A percentile compares a stretch with the other conserved stretches of the same genome.
These are phyloP conservation scores for Agaricus subrufescens DNA, from an alignment of 768 basidiomycete genomes.

Conservation along the genomic window DNA sequence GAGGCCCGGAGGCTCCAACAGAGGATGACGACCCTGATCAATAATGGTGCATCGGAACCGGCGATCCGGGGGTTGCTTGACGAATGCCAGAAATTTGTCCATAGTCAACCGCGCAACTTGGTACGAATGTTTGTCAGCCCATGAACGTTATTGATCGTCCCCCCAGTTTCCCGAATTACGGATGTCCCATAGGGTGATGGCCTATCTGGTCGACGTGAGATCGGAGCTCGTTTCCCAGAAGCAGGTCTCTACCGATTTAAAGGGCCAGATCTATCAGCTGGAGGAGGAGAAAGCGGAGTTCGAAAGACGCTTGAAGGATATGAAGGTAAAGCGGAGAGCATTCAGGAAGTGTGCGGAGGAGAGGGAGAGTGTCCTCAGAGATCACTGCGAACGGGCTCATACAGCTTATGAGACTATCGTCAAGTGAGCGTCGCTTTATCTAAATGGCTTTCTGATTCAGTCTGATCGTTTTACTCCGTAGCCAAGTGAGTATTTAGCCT, in stretches of 20 bases:
- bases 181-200: constrained; percentile 42
- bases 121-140: constrained; percentile 25
- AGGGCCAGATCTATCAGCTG: constrained; percentile 27
- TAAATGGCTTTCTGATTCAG: neutral
- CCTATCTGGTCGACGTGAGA: constrained; percentile 47
- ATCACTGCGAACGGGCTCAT: constrained; percentile 45
- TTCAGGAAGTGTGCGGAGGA: constrained; percentile 40
- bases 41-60: constrained; percentile 49
- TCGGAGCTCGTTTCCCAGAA: constrained; percentile 31
- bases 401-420: constrained; percentile 35
- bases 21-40: constrained; percentile 48
- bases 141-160: neutral
- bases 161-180: constrained; percentile 47
- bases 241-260: constrained; percentile 24
- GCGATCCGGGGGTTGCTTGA: constrained; percentile 46
- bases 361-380: constrained; percentile 49
- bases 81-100: constrained; percentile 45
- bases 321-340: constrained; percentile 29
- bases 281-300: constrained; percentile 30
- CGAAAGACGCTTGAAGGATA: constrained; percentile 33
- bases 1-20: constrained; percentile 50
- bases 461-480: constrained; percentile 14
- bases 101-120: constrained; percentile 38
- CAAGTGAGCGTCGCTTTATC: constrained; percentile 28
- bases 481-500: constrained; percentile 24